Base-by-base conservation (phyloP, 129 eudicot species). In the Chrysanthemum makinoi region DNA sequence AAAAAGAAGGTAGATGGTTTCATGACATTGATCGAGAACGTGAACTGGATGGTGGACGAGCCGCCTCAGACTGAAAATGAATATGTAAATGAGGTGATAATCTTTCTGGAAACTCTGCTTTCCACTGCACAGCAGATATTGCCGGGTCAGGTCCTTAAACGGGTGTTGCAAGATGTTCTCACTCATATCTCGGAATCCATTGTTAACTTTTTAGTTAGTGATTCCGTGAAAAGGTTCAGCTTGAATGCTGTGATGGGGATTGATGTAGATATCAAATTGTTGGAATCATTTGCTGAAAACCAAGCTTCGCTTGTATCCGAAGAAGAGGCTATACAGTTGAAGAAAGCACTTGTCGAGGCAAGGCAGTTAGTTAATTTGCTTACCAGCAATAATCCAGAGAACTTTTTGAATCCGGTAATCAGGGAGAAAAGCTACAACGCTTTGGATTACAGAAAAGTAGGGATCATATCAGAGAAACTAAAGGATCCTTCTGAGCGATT, bases 271-370 rank as follows among this genome's bases (percentile, higher is more conserved):
- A 68, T 94, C 47, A 81, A 82, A 15, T 65, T 86, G 73, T 80
- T 94, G 87, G 99, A 94, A 80, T 76, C 93, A 10, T 94, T 94
- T 90, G 97, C 99, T 39, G 99, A 94, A 73, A 94, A 84, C 72
- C 99, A 85, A 78, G 90, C 91, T 74, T 58, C 87, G 57, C 83
- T 94, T 68, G 68, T 94, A 60, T 79, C 89, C 18, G 99, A 89
- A 39, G 84, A 73, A 72, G 99, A 90, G 49, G 87, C 89, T 14
- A 76, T 16, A 65, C 79, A 84, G 83, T 80, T 94, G 69, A 94
- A 90, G 79, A 76, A 75, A 58, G 97, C 89, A 24, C 89, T 94
- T 72, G 85, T 77, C 66, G 99, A 88, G 86, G 84, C 89, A 10
- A 85, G 99, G 83, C 99, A 94, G 61, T 65, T 94, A 71, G 79